Percentiles rank a stretch among this genome's conserved stretches.
These are phyloP conservation scores for Fraxinus xanthoxyloides DNA, from an alignment of 305 asterid species.

Conservation along the genomic window DNA sequence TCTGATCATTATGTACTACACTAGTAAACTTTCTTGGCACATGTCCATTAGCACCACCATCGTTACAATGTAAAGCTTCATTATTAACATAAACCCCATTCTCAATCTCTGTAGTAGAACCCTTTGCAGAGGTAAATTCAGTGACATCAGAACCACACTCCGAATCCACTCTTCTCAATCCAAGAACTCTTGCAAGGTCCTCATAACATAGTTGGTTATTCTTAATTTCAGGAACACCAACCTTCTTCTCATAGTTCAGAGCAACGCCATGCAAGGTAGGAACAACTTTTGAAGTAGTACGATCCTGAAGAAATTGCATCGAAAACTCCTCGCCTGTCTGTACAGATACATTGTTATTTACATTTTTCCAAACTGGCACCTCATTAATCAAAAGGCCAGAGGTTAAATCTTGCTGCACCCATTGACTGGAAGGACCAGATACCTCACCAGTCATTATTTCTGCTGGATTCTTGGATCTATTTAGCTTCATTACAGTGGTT, in stretches of 20 bases:
- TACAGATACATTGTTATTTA: conserved; percentile 39
- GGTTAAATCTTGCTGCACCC: conserved; percentile 40
- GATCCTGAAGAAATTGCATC: conserved; percentile 47
- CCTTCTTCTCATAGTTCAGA: conserved; percentile 34
- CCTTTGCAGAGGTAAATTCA: conserved; percentile 55
- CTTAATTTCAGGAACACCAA: conserved; percentile 32
- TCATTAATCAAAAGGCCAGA: conserved; percentile 29
- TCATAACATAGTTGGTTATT: conserved; percentile 48
- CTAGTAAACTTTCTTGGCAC: conserved; percentile 28
- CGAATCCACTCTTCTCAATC: conserved; percentile 62
- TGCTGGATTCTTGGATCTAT: conserved; percentile 36
- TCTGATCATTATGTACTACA: conserved; percentile 31
- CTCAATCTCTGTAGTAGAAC: conserved; percentile 41
- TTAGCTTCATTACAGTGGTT: conserved; percentile 37
- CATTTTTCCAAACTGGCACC: conserved; percentile 32
- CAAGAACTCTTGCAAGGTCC: conserved; percentile 64
- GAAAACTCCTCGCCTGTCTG: conserved; percentile 59
- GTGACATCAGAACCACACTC: conserved; percentile 51
- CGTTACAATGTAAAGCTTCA: conserved; percentile 26
- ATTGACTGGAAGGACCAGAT: conserved; percentile 37
- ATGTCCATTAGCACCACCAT: conserved; percentile 32
- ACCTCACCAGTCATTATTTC: conserved; percentile 40
- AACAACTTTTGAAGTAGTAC: conserved; percentile 39
- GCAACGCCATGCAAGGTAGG: conserved; percentile 34
- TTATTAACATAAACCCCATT: conserved; percentile 34